phyloP scores from a whole-genome alignment of 345 rosid species.

The Rhizophora apiculata region DNA sequence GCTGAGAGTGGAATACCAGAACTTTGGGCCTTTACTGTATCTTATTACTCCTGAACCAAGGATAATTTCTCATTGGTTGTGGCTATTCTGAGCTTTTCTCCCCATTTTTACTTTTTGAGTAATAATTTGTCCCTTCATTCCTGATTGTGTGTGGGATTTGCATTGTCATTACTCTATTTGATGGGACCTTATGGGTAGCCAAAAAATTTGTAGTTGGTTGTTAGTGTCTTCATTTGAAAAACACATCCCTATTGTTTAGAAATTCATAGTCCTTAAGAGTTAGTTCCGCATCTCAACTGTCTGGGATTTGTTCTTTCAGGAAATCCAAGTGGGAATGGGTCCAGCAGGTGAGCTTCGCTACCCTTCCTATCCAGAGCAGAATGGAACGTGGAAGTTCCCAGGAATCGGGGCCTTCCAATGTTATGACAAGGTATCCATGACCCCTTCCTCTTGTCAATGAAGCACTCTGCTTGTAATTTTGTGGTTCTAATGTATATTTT shows the following conservation, averaged over 20 bases:
- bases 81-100: too few species aligned
- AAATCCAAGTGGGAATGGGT: slow-evolving; percentile 99
- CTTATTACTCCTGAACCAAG: too few species aligned
- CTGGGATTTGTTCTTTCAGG: slow-evolving; percentile 39
- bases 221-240: background rate
- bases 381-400: slow-evolving; percentile 92
- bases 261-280: background rate
- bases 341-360: slow-evolving; percentile 97
- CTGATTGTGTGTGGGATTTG: too few species aligned
- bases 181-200: too few species aligned
- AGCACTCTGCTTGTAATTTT: slow-evolving; percentile 7
- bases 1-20: too few species aligned
- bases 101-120: too few species aligned
- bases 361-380: slow-evolving; percentile 83
- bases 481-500: slow-evolving; percentile 32
- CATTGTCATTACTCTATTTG: too few species aligned
- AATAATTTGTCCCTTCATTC: too few species aligned
- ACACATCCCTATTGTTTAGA: background rate
- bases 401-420: slow-evolving; percentile 99
- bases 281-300: background rate
- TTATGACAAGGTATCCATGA: slow-evolving; percentile 65
- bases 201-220: too few species aligned
- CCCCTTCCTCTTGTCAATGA: background rate
- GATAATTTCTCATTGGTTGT: too few species aligned
- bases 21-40: too few species aligned